Base-by-base conservation (phyloP, 2,329 filamentous ascomycete species). In the Hypoxylon sp. region DNA sequence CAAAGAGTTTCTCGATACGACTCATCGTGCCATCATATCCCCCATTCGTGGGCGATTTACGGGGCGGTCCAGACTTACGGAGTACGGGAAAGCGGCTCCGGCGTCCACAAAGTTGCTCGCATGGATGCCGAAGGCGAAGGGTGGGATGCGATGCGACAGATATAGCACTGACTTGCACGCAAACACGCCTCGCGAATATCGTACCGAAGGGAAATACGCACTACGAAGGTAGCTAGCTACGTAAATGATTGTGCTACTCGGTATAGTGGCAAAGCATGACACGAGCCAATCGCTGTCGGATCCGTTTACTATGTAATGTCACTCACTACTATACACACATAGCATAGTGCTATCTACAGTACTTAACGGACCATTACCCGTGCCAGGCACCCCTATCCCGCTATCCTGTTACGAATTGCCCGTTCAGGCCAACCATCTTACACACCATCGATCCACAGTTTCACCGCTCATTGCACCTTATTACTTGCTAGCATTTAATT, bases 401-500 rank as follows among this genome's bases (percentile, higher is more conserved):
- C 53, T 44, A 32, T 44, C 39, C 50, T 42, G 24, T 62, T 57
- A 59, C 54, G 48, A 62, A 58, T 62, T 62, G 48, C 62, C 67
- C 59, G 50, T 57, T 51, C 50, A 37, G 47, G 48, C 47, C 44
- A 65, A 57, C 59, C 56, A 59, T 61, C 70, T 46, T 48, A 65
- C 68, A 66, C 57, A 68, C 50, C 65, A 69, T 44, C 53, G 62
- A 71, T 72, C 71, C 71, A 72, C 69, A 66, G 71, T 68, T 71
- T 73, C 71, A 73, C 71, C 71, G 71, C 71, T 72, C 59, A 61
- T 72, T 70, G 54, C 52, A 66, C 61, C 64, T 61, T 65, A 65
- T 67, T 65, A 52, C 59, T 52, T 57, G 35, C 52, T 64, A 53
- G 52, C 64, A 65, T 67, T 57, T 62, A 52, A 63, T 68, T 67